phyloP scores from a whole-genome alignment of 2,329 filamentous ascomycete genomes.

The Beauveria asiatica region DNA sequence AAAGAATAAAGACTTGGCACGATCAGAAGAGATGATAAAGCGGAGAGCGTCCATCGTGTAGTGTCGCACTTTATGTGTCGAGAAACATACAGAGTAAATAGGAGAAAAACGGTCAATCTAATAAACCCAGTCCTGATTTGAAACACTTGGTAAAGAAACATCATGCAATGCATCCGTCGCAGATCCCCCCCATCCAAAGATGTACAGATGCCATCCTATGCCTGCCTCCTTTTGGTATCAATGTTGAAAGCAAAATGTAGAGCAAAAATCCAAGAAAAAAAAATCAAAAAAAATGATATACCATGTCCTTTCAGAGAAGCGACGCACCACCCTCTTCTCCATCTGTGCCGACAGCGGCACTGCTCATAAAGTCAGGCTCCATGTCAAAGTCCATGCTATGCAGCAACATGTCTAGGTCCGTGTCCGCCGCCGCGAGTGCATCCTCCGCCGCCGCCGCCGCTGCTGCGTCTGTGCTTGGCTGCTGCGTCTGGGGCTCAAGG shows the following conservation, averaged over 20 bases:
- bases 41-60: neutral
- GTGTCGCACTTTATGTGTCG: neutral
- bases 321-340: neutral
- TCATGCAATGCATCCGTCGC: neutral
- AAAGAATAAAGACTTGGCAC: neutral
- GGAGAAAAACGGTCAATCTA: neutral
- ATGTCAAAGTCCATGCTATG: slow-evolving; percentile 37
- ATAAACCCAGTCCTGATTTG: neutral
- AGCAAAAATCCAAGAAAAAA: neutral
- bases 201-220: neutral
- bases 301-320: neutral
- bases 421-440: neutral
- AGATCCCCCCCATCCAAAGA: neutral
- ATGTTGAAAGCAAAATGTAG: neutral
- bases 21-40: neutral
- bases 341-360: neutral
- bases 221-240: slow-evolving; percentile 8
- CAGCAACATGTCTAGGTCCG: slow-evolving; percentile 32
- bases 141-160: neutral
- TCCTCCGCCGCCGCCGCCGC: slow-evolving; percentile 15
- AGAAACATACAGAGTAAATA: neutral
- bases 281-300: neutral
- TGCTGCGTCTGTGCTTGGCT: neutral
- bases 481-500: neutral
- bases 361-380: slow-evolving; percentile 17